A percentile compares a stretch with the other conserved stretches of the same genome.
Evolutionary conservation across 345 rosid genomes (phyloP).

Genomic region (Aquilaria sinensis): DNA sequence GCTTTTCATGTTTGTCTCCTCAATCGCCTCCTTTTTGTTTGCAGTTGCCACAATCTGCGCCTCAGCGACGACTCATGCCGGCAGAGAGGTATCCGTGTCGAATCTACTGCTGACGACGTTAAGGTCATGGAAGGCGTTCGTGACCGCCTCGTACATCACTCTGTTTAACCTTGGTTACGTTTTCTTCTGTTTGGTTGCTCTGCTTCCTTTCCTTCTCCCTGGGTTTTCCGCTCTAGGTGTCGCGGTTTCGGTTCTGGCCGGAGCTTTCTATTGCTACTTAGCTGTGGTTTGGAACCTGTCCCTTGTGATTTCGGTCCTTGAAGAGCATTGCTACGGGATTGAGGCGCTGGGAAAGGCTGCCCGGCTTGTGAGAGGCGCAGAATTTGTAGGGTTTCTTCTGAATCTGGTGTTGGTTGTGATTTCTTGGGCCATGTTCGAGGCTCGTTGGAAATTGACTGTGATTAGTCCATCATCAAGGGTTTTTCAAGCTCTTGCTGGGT

Average conservation of each 20-base stretch:
- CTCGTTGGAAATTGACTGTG: constrained; percentile 4
- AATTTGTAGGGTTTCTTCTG: constrained; percentile 37
- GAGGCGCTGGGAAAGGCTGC: constrained; percentile 58
- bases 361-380: constrained; percentile 40
- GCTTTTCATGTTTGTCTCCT: constrained; percentile 11
- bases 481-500: constrained; percentile 10
- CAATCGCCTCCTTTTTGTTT: constrained; percentile 20
- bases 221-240: background rate
- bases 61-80: constrained; percentile 24
- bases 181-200: constrained; percentile 13
- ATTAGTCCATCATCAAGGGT: background rate
- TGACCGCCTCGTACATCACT: constrained; percentile 30
- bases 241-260: constrained; percentile 5
- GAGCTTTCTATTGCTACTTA: constrained; percentile 25
- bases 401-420: constrained; percentile 25
- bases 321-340: constrained; percentile 35
- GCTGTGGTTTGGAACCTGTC: constrained; percentile 44
- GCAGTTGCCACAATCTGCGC: constrained; percentile 25
- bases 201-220: constrained; percentile 18
- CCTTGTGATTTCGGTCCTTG: constrained; percentile 48
- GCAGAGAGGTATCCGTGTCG: constrained; percentile 17
- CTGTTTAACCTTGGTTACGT: constrained; percentile 31
- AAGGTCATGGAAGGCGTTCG: constrained; percentile 31
- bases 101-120: constrained; percentile 21
- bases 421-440: constrained; percentile 4